Evolutionary conservation across 495 filamentous ascomycete genomes (phyloP).

Genomic region (Sordaria brevicollis): DNA sequence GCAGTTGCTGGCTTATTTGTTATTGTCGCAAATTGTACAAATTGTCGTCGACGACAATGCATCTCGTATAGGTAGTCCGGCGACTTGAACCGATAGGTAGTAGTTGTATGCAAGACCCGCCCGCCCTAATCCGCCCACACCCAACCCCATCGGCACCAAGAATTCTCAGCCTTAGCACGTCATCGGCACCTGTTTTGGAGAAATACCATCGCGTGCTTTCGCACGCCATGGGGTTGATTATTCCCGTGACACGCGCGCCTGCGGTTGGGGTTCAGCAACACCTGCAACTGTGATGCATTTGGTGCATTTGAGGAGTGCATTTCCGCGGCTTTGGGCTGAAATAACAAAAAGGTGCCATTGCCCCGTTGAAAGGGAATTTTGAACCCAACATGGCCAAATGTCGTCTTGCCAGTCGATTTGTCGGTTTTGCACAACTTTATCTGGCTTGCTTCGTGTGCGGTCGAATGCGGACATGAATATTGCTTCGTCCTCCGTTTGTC

Average conservation of each 20-base stretch:
- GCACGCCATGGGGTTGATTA: background rate
- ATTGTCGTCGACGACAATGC: background rate
- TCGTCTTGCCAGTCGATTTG: background rate
- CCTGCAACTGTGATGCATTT: background rate
- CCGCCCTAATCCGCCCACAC: background rate
- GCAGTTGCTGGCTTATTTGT: background rate
- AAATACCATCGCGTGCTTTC: background rate
- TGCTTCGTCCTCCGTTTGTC: background rate
- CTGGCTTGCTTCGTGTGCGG: background rate
- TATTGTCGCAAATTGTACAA: background rate
- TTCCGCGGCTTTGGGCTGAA: background rate
- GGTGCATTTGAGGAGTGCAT: background rate
- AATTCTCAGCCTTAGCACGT: background rate
- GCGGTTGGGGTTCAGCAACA: background rate
- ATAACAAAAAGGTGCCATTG: background rate
- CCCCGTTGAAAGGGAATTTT: background rate
- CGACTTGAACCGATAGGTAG: background rate
- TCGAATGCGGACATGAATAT: background rate
- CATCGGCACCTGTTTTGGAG: background rate
- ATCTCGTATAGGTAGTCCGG: background rate
- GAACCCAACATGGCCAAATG: background rate
- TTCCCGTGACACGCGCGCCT: background rate
- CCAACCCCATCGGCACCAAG: background rate
- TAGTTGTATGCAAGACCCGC: background rate
- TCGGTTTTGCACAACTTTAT: background rate